Percentiles rank a stretch among this genome's conserved stretches.
Conservation (phyloP, 345 rosid species). For the Syzygium grande region DNA sequence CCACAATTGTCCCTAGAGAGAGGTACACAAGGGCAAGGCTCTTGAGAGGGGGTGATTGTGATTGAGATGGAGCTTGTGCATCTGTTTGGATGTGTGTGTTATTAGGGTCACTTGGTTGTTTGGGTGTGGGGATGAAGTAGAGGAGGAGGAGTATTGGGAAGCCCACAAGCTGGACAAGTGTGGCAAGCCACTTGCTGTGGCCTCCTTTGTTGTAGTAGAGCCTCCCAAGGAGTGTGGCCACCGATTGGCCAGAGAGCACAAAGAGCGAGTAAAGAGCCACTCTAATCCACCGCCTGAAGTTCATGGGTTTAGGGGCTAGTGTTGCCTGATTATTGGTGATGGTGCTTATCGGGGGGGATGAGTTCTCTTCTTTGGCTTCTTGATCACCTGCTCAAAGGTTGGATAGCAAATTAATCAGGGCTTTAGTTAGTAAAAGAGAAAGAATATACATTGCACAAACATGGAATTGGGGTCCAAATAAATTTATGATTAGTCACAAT, state of each 20-base stretch:
- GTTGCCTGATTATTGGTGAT: not conserved
- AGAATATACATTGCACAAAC: not conserved
- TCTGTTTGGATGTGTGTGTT: slow-evolving; percentile 2
- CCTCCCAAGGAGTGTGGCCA: slow-evolving; percentile 25
- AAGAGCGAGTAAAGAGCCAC: not conserved
- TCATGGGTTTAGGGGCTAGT: not conserved
- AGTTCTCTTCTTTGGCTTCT: not conserved
- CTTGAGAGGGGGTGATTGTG: slow-evolving; percentile 2
- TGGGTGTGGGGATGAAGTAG: slow-evolving; percentile 8
- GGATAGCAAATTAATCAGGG: not conserved
- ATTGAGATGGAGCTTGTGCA: not conserved
- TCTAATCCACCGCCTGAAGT: not conserved
- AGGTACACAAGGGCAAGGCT: slow-evolving; percentile 16
- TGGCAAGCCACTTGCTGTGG: slow-evolving; percentile 32
- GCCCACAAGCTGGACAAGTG: slow-evolving; percentile 23
- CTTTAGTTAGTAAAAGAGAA: not conserved
- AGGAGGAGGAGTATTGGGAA: slow-evolving; percentile 29
- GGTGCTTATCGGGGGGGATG: not conserved
- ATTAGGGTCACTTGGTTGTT: not conserved
- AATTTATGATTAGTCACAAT: not conserved
- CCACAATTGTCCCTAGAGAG: slow-evolving; percentile 7
- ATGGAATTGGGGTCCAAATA: not conserved
- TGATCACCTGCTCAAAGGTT: not conserved
- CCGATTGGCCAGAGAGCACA: slow-evolving; percentile 24
- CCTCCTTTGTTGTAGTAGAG: slow-evolving; percentile 38